Evolutionary conservation across 371 early-diverging fungal species (phyloP).

Genomic region (Phascolomyces articulosus): DNA sequence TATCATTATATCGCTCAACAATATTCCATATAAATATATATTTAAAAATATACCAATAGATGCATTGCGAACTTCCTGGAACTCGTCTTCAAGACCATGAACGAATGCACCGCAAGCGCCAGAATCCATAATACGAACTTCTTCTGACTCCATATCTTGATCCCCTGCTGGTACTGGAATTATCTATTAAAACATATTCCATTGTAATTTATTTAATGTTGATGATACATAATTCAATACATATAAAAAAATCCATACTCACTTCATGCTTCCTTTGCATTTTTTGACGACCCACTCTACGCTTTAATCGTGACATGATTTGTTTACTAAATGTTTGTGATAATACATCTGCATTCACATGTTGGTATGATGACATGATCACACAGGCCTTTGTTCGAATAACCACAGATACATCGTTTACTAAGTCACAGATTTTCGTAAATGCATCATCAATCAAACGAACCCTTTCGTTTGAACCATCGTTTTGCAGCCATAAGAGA

Average conservation of each 20-base stretch:
- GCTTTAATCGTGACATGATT: slow-evolving; percentile 67
- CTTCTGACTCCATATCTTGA: slow-evolving; percentile 66
- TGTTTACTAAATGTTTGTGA: slow-evolving; percentile 79
- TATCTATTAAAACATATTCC: slow-evolving; percentile 9
- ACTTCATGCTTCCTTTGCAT: slow-evolving; percentile 3
- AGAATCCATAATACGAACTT: slow-evolving; percentile 67
- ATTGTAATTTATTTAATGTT: too few species aligned
- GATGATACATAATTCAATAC: background rate
- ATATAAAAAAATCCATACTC: background rate
- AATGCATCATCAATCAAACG: slow-evolving; percentile 80
- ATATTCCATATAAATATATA: background rate
- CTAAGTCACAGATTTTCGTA: slow-evolving; percentile 74
- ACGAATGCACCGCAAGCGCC: slow-evolving; percentile 91
- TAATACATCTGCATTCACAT: slow-evolving; percentile 60
- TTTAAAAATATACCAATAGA: slow-evolving; percentile 66
- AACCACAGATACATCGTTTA: slow-evolving; percentile 70
- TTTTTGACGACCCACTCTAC: slow-evolving; percentile 12
- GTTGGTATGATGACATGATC: slow-evolving; percentile 64
- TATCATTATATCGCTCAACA: background rate
- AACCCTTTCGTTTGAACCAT: slow-evolving; percentile 50
- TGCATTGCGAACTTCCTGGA: slow-evolving; percentile 82
- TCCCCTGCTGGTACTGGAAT: slow-evolving; percentile 71
- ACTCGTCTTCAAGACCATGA: slow-evolving; percentile 93
- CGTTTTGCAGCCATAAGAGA: slow-evolving; percentile 44
- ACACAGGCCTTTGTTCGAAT: slow-evolving; percentile 74